phyloP scores from a whole-genome alignment of 305 asterid species.

The Plantago rigida region DNA sequence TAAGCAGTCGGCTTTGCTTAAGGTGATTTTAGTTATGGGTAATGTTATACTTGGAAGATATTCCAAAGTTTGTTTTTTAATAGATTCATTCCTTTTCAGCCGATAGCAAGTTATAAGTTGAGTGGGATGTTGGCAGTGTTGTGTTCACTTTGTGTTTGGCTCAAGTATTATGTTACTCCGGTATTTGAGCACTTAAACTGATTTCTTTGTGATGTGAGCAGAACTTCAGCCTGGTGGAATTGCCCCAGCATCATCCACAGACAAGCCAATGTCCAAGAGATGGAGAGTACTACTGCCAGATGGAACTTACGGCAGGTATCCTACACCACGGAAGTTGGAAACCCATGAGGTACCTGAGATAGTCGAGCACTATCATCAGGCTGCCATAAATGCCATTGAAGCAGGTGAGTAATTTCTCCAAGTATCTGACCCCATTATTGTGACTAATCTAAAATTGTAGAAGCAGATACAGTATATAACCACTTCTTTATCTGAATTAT shows the following conservation, averaged over 20 bases:
- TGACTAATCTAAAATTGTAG: neutral
- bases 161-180: no score
- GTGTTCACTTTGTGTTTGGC: neutral
- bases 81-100: no score
- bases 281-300: constrained; percentile 86
- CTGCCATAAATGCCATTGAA: constrained; percentile 77
- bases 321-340: constrained; percentile 55
- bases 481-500: no score
- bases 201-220: constrained; percentile 24
- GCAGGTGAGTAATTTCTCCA: constrained; percentile 50
- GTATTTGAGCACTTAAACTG: neutral
- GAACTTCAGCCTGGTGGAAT: constrained; percentile 72
- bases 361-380: constrained; percentile 59
- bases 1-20: no score
- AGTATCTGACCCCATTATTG: constrained; percentile 3
- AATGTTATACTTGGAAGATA: no score
- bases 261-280: constrained; percentile 73
- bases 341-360: constrained; percentile 46
- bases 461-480: no score
- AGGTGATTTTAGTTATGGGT: no score
- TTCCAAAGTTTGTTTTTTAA: no score
- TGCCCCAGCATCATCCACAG: constrained; percentile 70
- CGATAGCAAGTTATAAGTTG: no score
- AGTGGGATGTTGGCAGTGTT: neutral
- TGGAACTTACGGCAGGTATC: constrained; percentile 56